These are phyloP conservation scores for Sarcomyxa edulis DNA, from an alignment of 768 basidiomycete genomes.

Conservation along the genomic window DNA sequence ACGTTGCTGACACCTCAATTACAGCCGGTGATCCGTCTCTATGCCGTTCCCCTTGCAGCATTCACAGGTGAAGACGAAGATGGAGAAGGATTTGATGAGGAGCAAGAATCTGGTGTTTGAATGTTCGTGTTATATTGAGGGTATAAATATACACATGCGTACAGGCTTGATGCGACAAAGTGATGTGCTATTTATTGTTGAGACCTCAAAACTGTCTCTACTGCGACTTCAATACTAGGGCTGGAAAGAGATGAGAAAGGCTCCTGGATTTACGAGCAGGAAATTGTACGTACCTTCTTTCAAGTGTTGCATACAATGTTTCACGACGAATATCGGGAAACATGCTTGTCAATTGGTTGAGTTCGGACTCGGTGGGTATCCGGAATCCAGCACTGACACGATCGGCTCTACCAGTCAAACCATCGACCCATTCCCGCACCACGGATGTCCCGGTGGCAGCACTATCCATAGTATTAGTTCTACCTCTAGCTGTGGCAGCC, in stretches of 20 bases:
- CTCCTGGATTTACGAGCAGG: slow-evolving; percentile 8
- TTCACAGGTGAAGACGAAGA: slow-evolving; percentile 83
- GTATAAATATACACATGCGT: background rate
- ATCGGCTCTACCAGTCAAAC: slow-evolving; percentile 62
- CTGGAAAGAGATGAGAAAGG: slow-evolving; percentile 28
- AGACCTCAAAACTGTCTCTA: slow-evolving; percentile 68
- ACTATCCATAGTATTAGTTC: slow-evolving; percentile 15
- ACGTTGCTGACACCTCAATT: slow-evolving; percentile 7
- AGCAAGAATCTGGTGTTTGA: slow-evolving; percentile 22
- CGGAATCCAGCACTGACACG: slow-evolving; percentile 53
- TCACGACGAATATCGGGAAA: slow-evolving; percentile 79
- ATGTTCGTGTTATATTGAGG: background rate
- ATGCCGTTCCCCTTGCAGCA: slow-evolving; percentile 83
- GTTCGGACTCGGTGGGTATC: slow-evolving; percentile 72
- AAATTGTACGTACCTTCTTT: slow-evolving; percentile 60
- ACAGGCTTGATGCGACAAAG: background rate
- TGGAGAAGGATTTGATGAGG: slow-evolving; percentile 31
- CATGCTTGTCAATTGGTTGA: slow-evolving; percentile 69
- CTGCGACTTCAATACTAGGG: slow-evolving; percentile 74
- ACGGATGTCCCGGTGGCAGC: slow-evolving; percentile 40
- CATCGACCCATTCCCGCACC: slow-evolving; percentile 76
- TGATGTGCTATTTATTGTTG: slow-evolving; percentile 24
- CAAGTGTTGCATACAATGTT: slow-evolving; percentile 68
- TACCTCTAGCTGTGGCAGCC: slow-evolving; percentile 14
- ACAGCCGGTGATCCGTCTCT: slow-evolving; percentile 90